Evolutionary conservation across 257 asterid species (phyloP).

Genomic region (Gentiana dahurica): DNA sequence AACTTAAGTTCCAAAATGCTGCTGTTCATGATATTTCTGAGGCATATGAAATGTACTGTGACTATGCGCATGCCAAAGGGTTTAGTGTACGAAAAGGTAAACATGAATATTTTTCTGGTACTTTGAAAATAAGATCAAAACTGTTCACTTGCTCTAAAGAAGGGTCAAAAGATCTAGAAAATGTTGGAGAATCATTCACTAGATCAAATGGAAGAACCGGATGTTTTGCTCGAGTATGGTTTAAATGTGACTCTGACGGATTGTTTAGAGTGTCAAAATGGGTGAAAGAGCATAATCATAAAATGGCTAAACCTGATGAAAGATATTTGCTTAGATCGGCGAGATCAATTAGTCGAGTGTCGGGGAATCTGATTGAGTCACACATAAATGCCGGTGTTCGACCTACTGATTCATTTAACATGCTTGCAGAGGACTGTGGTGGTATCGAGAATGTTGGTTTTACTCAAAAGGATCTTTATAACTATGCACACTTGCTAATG

Average conservation of each 20-base stretch:
- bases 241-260: background rate
- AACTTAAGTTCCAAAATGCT: background rate
- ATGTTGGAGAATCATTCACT: no score
- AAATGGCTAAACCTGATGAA: background rate
- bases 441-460: background rate
- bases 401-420: background rate
- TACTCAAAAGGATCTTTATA: background rate
- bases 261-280: background rate
- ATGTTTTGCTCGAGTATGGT: background rate
- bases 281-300: no score
- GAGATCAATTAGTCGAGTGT: background rate
- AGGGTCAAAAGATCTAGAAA: no score
- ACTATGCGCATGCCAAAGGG: background rate
- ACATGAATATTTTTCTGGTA: background rate
- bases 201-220: background rate
- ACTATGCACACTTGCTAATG: no score
- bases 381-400: no score
- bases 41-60: background rate
- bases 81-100: background rate
- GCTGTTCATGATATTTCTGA: background rate
- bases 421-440: background rate
- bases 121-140: background rate
- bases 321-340: background rate
- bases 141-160: no score
- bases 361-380: background rate